These are phyloP conservation scores for Amanita rubescens DNA, from an alignment of 768 basidiomycete species.

Conservation along the genomic window DNA sequence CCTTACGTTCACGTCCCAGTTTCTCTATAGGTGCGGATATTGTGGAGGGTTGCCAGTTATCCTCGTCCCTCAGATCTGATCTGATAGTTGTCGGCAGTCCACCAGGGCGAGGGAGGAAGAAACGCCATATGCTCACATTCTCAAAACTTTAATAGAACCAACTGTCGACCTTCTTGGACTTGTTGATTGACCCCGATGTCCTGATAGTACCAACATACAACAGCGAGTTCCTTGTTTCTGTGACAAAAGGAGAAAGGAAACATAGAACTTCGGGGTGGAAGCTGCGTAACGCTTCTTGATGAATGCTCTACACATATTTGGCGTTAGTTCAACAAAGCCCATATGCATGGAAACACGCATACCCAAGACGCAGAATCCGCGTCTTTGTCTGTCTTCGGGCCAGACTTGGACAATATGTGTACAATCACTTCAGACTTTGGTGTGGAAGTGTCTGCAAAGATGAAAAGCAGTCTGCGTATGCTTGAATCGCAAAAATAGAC, in stretches of 20 bases:
- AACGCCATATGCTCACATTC: conserved; percentile 34
- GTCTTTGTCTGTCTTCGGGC: conserved; percentile 9
- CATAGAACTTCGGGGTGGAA: conserved; percentile 40
- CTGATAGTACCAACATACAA: conserved; percentile 45
- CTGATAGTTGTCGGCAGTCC: conserved; percentile 25
- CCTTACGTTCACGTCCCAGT: conserved; percentile 46
- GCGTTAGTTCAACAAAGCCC: conserved; percentile 1
- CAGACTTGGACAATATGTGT: conserved; percentile 23
- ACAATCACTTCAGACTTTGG: conserved; percentile 33
- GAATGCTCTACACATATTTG: conserved; percentile 22
- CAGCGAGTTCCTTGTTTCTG: conserved; percentile 22
- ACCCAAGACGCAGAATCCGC: conserved; percentile 31
- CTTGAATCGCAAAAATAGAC: conserved; percentile 12
- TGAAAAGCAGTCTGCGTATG: neutral
- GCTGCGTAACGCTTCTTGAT: conserved; percentile 27
- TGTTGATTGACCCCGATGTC: conserved; percentile 32
- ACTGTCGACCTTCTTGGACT: conserved; percentile 32
- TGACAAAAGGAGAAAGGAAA: conserved; percentile 35
- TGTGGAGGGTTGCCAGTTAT: conserved; percentile 39
- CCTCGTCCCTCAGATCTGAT: conserved; percentile 43
- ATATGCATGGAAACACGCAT: conserved; percentile 13
- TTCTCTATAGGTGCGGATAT: conserved; percentile 36
- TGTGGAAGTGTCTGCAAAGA: conserved; percentile 23
- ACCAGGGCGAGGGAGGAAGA: neutral
- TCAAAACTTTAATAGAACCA: conserved; percentile 44